A percentile compares a stretch with the other conserved stretches of the same genome.
Evolutionary conservation across 768 basidiomycete species (phyloP).

Genomic region (Boletus sp.): DNA sequence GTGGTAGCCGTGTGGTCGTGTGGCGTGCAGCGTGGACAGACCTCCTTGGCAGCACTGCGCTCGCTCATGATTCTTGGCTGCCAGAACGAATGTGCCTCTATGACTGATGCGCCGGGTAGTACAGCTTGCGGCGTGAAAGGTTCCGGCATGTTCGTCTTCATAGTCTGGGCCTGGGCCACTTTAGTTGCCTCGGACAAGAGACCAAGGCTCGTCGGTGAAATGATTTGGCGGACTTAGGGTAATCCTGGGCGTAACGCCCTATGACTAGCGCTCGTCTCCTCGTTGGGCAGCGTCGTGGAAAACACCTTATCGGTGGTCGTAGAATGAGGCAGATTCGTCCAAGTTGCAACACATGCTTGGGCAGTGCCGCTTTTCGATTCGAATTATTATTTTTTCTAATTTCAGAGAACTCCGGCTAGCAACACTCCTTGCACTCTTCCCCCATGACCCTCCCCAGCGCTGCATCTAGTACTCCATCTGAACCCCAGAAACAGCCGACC

Average conservation of each 20-base stretch:
- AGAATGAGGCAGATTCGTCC: not conserved
- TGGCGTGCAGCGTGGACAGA: slow-evolving; percentile 9
- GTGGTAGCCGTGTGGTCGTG: slow-evolving; percentile 5
- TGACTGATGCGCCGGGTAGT: not conserved
- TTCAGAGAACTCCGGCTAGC: slow-evolving; percentile 29
- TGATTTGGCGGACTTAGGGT: not conserved
- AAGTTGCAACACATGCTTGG: slow-evolving; percentile 7
- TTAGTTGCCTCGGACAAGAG: not conserved
- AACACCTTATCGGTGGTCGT: not conserved
- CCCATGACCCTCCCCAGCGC: slow-evolving; percentile 18
- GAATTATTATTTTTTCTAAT: slow-evolving; percentile 32
- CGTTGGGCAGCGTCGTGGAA: not conserved
- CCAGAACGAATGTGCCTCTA: slow-evolving; percentile 1
- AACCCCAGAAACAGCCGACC: slow-evolving; percentile 5
- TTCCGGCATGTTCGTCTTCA: not conserved
- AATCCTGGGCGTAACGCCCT: not conserved
- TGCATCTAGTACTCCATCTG: slow-evolving; percentile 8
- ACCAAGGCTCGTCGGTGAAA: not conserved
- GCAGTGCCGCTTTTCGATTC: slow-evolving; percentile 22
- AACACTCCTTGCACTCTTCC: slow-evolving; percentile 28
- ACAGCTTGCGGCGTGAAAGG: not conserved
- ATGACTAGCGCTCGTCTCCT: not conserved
- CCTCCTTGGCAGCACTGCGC: slow-evolving; percentile 1
- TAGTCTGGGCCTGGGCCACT: not conserved
- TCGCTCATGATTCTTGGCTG: not conserved